Evolutionary conservation across 441 rosid genomes (phyloP), one percentile per base, ranked within the genome.

Genomic region (Viola pubescens): DNA sequence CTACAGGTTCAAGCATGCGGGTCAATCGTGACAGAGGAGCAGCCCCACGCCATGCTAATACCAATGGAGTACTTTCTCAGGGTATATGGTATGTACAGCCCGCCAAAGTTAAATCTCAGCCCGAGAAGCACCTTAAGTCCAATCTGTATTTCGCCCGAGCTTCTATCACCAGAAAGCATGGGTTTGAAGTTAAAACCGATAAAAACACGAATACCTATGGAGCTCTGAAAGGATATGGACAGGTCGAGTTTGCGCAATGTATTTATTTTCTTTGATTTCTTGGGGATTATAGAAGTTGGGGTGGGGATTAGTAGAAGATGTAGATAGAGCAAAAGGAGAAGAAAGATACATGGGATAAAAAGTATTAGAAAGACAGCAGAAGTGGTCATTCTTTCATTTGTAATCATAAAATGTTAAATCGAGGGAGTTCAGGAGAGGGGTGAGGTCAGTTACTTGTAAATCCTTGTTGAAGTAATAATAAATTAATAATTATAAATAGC

Each of bases 121-220:
- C 98, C 98, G 0, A 81, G 98, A 72, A 87, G 96, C 61, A 92
- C 98, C 3, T 72, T 92, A 70, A 89, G 89, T 72, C 94, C 95
- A 0, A 67, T 81, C 1, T 76, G 89, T 79, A 87, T 92, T 76
- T 81, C 97, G 1, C 89, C 95, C 0, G 97, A 92, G 74, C 98
- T 92, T 60, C 90, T 92, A 26, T 92, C 98, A 4, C 98, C 97
- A 0, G 98, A 92, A 76, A 89, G 92, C 82, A 86, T 92, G 98
- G 98, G 98, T 1, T 73, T 92, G 74, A 89, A 92, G 84, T 73
- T 92, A 7, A 89, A 92, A 69, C 98, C 98, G 4, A 92, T 92
- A 14, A 89, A 83, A 82, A 92, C 98, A 8, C 79, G 91, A n/a
- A 67, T 73, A 9, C 3, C 77, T 3, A 26, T 49, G n/a, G 61